Base-by-base conservation (phyloP, 2,329 filamentous ascomycete species). In the Sclerotinia trifoliorum region DNA sequence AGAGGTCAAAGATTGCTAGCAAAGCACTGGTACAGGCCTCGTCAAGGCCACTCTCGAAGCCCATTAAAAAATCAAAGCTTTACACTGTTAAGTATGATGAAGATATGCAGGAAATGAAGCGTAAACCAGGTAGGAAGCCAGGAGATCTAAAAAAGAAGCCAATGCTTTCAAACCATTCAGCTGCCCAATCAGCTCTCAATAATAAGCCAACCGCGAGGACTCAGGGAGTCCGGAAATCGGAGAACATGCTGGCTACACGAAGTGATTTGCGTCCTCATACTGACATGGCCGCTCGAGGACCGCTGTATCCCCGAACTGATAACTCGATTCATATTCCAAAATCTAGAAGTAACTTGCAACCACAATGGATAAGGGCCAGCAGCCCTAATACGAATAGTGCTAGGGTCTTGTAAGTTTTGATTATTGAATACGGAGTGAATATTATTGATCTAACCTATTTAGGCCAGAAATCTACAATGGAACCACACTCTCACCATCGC, bases 31-130 rank as follows among this genome's bases (percentile, higher is more conserved):
- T 49, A 15, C 63, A 58, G 35, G 54, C 64, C 3, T 49, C 54
- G 42, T 24, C 29, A 54, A 65, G 42, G 32, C 42, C 58, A 21
- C 13, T 21, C 0, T 62, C 66, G 6, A 69, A 61, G n/a, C 52
- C 60, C 6, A 49, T 74, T 32, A 63, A 71, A 13, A 74, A 75
- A 55, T 61, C 39, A 8, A 73, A 73, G n/a, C 35, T 74, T 32
- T 70, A 75, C 39, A 56, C 56, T 42, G 17, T 71, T n/a, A 69
- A 68, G 35, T 71, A 69, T 35, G 72, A 74, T 15, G 46, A 66
- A 32, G 72, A 73, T 51, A 70, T 71, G 61, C 69, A 67, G 26
- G 62, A 55, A 26, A 39, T 70, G 46, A 73, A 71, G 63, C 63
- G 65, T 49, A 71, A 71, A 54, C 63, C n/a, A 58, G 65, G 49